These are phyloP conservation scores for Thraustotheca clavata DNA, from an alignment of 352 stramenopile genomes.

Conservation along the genomic window DNA sequence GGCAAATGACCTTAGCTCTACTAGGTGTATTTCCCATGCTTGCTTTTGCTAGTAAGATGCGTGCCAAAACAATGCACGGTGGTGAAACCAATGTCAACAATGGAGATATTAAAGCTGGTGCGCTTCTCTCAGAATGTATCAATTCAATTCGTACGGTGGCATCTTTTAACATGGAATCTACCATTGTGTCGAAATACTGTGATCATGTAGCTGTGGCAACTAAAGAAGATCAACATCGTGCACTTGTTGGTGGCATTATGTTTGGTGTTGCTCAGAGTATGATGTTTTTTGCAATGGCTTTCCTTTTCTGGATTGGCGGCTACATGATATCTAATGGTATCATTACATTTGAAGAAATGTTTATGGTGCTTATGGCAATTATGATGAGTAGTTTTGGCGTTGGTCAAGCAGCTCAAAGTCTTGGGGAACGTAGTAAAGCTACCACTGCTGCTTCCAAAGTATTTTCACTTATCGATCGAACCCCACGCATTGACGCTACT, in stretches of 20 bases:
- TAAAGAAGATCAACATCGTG: conserved; percentile 26
- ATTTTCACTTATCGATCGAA: conserved; percentile 76
- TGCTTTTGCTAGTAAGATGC: conserved; percentile 31
- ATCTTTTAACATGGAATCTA: conserved; percentile 37
- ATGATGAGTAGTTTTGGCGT: conserved; percentile 48
- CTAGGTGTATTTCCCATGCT: conserved; percentile 47
- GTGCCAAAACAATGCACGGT: conserved; percentile 32
- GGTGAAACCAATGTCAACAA: conserved; percentile 35
- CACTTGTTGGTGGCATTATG: conserved; percentile 30
- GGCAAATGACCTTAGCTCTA: conserved; percentile 41
- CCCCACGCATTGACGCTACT: conserved; percentile 32
- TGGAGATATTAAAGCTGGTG: conserved; percentile 29
- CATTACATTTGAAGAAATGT: conserved; percentile 41
- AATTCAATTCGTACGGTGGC: conserved; percentile 47
- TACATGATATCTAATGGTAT: conserved; percentile 33
- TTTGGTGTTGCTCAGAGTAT: conserved; percentile 41
- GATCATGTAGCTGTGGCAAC: conserved; percentile 29
- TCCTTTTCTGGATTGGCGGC: conserved; percentile 53
- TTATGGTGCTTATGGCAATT: conserved; percentile 42
- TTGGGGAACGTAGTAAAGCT: conserved; percentile 41
- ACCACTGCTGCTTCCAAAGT: conserved; percentile 47
- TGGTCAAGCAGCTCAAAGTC: conserved; percentile 41
- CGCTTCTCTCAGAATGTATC: conserved; percentile 38
- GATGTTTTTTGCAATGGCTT: conserved; percentile 37
- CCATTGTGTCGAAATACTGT: conserved; percentile 25